Percentiles rank a stretch among this genome's conserved stretches.
phyloP scores from a whole-genome alignment of 2,329 filamentous ascomycete genomes.

The Penicillium sp. region DNA sequence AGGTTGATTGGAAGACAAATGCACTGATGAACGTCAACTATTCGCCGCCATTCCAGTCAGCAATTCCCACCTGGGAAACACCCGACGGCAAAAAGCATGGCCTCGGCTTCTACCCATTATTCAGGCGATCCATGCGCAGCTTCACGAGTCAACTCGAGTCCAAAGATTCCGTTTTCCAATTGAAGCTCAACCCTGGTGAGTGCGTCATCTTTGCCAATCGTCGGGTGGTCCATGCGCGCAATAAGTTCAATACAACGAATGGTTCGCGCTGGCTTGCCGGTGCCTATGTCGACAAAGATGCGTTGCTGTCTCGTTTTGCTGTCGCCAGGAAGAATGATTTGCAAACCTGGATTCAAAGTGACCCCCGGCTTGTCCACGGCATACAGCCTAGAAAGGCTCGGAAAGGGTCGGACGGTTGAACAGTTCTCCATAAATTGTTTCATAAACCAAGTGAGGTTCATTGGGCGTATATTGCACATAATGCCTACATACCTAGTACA shows the following conservation, averaged over 20 bases:
- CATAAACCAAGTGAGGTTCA: background rate
- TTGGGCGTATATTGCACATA: background rate
- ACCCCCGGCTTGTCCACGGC: background rate
- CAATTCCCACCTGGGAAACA: slow-evolving; percentile 32
- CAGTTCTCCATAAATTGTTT: background rate
- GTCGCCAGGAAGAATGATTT: slow-evolving; percentile 32
- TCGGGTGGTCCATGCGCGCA: slow-evolving; percentile 76
- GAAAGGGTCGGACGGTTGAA: background rate
- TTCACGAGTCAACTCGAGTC: slow-evolving; percentile 60
- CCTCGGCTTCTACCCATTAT: background rate
- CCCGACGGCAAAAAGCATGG: background rate
- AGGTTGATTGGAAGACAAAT: slow-evolving; percentile 21
- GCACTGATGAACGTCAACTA: slow-evolving; percentile 54
- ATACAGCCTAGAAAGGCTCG: background rate
- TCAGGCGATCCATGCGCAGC: slow-evolving; percentile 43
- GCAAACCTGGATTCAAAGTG: slow-evolving; percentile 8
- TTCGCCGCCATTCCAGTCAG: slow-evolving; percentile 74
- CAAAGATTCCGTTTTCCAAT: slow-evolving; percentile 57
- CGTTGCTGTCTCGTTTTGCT: slow-evolving; percentile 48
- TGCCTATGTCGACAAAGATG: slow-evolving; percentile 70
- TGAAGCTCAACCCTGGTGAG: slow-evolving; percentile 71
- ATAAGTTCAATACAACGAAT: slow-evolving; percentile 60
- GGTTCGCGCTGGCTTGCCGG: slow-evolving; percentile 80
- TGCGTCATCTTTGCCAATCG: slow-evolving; percentile 92
- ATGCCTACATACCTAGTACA: background rate